phyloP scores from a whole-genome alignment of 331 rosid genomes.

The Pyracantha coccinea region DNA sequence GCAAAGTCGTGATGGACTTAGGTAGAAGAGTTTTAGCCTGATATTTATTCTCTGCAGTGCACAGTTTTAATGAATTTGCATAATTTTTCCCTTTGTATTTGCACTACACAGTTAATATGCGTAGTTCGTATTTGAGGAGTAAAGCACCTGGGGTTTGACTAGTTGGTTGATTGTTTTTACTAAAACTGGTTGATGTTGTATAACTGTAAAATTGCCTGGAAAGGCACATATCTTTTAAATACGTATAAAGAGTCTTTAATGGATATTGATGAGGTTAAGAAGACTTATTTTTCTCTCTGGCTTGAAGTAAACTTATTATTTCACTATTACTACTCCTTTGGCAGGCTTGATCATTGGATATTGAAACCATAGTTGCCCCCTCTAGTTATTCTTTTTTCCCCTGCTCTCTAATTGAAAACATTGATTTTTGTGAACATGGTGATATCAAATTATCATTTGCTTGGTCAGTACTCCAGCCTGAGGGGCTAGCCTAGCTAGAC shows the following conservation, averaged over 20 bases:
- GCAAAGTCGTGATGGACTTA: background rate
- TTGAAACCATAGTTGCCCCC: background rate
- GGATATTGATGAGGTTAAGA: background rate
- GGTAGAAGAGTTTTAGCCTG: background rate
- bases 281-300: background rate
- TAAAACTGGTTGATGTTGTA: background rate
- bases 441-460: no score
- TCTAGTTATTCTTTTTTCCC: background rate
- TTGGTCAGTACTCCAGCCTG: background rate
- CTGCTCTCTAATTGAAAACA: background rate
- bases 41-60: background rate
- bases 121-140: background rate
- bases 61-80: background rate
- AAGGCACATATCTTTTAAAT: background rate
- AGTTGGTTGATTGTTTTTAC: background rate
- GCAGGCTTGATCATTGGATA: no score
- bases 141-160: background rate
- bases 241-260: no score
- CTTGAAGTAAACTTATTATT: background rate
- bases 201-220: background rate
- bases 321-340: no score
- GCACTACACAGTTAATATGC: background rate
- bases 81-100: no score
- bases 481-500: background rate
- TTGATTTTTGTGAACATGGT: background rate